These are phyloP conservation scores for Rhododendron ovatum DNA, from an alignment of 148 eudicot species.

Conservation along the genomic window DNA sequence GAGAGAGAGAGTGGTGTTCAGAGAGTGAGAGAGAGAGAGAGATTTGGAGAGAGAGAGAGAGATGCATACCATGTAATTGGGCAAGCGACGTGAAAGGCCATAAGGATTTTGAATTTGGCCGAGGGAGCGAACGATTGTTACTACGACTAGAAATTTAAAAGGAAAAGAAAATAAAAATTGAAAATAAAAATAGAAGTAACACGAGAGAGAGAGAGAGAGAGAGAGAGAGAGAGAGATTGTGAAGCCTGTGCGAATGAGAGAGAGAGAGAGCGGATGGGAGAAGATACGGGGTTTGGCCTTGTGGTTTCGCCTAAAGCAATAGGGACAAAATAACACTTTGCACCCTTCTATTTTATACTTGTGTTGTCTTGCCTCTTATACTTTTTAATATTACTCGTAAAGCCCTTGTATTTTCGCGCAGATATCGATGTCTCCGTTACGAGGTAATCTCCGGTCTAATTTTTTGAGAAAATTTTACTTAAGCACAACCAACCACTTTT, in stretches of 20 bases:
- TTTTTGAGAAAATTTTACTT: no score
- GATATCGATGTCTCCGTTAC: background rate
- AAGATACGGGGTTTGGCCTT: background rate
- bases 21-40: background rate
- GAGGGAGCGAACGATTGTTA: background rate
- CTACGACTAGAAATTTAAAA: background rate
- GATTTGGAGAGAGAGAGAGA: background rate
- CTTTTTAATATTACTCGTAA: background rate
- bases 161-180: background rate
- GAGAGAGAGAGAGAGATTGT: background rate
- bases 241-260: background rate
- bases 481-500: no score
- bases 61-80: slow-evolving; percentile 74
- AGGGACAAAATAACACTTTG: background rate
- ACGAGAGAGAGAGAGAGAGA: background rate
- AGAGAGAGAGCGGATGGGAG: background rate
- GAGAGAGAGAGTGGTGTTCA: background rate
- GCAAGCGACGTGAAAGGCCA: slow-evolving; percentile 97
- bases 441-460: no score
- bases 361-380: background rate
- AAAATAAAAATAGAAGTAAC: background rate
- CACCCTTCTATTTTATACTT: background rate
- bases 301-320: background rate
- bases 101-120: background rate
- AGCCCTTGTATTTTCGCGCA: background rate